Conservation (phyloP, 1,284 basidiomycete species). For the Vanrija humicola region DNA sequence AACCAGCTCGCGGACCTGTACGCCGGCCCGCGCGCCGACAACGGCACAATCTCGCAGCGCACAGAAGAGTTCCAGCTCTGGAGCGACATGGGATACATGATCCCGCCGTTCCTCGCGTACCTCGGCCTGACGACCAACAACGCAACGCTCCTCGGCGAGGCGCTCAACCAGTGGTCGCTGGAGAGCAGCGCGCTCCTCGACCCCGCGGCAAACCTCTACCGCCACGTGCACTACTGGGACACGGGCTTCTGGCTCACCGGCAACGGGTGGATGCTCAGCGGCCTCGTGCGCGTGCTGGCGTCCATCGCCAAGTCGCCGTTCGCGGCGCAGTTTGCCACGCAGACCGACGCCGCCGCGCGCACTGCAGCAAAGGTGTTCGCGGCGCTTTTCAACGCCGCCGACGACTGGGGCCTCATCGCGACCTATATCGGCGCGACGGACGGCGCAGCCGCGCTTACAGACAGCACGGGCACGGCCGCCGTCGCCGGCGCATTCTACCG, state of each 20-base stretch:
- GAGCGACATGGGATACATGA: slow-evolving; percentile 62
- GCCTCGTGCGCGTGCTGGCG: slow-evolving; percentile 24
- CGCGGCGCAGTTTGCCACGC: slow-evolving; percentile 5
- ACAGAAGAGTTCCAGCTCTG: slow-evolving; percentile 46
- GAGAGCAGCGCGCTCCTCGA: slow-evolving; percentile 50
- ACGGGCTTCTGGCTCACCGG: slow-evolving; percentile 58
- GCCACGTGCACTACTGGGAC: slow-evolving; percentile 55
- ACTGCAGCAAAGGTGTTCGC: slow-evolving; percentile 48
- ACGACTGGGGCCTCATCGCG: slow-evolving; percentile 33
- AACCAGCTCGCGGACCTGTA: slow-evolving; percentile 29
- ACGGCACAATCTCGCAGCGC: slow-evolving; percentile 31
- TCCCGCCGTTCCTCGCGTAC: slow-evolving; percentile 59
- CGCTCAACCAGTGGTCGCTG: slow-evolving; percentile 56
- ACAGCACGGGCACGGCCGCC: slow-evolving; percentile 31
- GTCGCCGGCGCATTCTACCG: slow-evolving; percentile 39
- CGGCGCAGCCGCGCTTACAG: slow-evolving; percentile 14
- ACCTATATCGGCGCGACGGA: slow-evolving; percentile 30
- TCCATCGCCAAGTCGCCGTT: slow-evolving; percentile 8
- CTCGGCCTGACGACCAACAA: slow-evolving; percentile 54
- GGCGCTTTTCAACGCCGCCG: slow-evolving; percentile 49
- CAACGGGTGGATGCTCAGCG: slow-evolving; percentile 36
- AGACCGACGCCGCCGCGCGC: slow-evolving; percentile 47
- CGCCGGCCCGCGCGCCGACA: slow-evolving; percentile 12
- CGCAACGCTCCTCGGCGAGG: slow-evolving; percentile 50
- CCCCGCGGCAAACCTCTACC: slow-evolving; percentile 48